Conservation (phyloP, 2,329 filamentous ascomycete genomes). For the Ascochyta koolunga region DNA sequence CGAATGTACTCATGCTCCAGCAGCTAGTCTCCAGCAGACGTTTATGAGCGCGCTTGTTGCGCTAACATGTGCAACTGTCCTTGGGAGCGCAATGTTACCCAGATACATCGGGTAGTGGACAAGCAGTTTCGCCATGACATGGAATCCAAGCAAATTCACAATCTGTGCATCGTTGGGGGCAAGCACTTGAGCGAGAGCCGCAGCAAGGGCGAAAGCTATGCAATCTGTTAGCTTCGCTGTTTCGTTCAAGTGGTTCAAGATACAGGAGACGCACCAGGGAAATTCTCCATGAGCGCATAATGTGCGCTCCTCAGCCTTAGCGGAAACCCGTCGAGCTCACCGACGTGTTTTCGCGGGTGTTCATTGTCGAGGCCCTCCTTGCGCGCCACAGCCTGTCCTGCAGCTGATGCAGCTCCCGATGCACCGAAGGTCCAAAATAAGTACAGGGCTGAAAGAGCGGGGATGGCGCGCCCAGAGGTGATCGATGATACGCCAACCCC, state of each 20-base stretch:
- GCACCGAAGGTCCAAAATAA: constrained; percentile 33
- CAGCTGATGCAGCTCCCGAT: constrained; percentile 26
- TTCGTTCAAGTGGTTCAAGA: not conserved
- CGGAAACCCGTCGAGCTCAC: constrained; percentile 20
- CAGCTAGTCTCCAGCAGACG: constrained; percentile 31
- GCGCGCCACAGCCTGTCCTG: constrained; percentile 31
- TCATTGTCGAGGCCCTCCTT: constrained; percentile 24
- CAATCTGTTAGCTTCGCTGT: not conserved
- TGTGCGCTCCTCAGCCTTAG: constrained; percentile 29
- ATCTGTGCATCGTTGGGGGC: constrained; percentile 30
- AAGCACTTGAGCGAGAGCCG: constrained; percentile 29
- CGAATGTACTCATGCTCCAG: constrained; percentile 6
- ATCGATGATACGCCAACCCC: constrained; percentile 26
- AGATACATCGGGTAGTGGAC: constrained; percentile 31
- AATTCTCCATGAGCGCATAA: constrained; percentile 32
- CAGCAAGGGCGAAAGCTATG: constrained; percentile 26
- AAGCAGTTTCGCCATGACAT: constrained; percentile 30
- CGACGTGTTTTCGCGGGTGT: constrained; percentile 25
- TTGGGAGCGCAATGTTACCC: constrained; percentile 24
- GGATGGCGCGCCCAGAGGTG: constrained; percentile 29
- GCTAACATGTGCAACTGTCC: constrained; percentile 25
- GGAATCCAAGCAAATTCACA: constrained; percentile 28
- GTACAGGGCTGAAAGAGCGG: constrained; percentile 28
- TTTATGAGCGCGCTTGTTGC: constrained; percentile 32
- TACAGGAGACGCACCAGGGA: constrained; percentile 18